Conservation (phyloP, 768 basidiomycete genomes). For the Pholiota conissans region DNA sequence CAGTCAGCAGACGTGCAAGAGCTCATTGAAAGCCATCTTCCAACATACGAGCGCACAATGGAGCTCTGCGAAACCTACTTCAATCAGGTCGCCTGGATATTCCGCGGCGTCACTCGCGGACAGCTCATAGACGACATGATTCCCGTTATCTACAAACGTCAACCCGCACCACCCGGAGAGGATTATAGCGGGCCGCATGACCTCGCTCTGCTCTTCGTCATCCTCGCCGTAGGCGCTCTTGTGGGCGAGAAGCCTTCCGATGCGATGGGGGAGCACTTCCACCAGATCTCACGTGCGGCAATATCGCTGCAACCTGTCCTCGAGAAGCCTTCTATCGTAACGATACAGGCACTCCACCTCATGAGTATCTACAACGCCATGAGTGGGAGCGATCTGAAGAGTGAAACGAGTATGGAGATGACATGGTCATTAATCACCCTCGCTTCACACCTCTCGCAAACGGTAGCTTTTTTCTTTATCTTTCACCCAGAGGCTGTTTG, state of each 20-base stretch:
- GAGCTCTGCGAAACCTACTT: slow-evolving; percentile 65
- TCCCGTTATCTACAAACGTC: slow-evolving; percentile 57
- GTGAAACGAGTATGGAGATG: slow-evolving; percentile 71
- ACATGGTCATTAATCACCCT: slow-evolving; percentile 68
- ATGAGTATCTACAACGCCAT: slow-evolving; percentile 71
- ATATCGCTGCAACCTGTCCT: slow-evolving; percentile 67
- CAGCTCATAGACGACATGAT: slow-evolving; percentile 70
- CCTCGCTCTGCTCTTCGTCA: slow-evolving; percentile 51
- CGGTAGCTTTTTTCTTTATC: slow-evolving; percentile 39
- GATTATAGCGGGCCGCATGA: slow-evolving; percentile 45
- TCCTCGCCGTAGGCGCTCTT: slow-evolving; percentile 58
- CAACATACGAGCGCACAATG: slow-evolving; percentile 49
- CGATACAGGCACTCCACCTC: slow-evolving; percentile 69
- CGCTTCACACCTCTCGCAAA: slow-evolving; percentile 65
- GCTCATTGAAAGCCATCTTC: slow-evolving; percentile 54
- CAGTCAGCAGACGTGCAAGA: slow-evolving; percentile 43
- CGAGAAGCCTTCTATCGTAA: slow-evolving; percentile 69
- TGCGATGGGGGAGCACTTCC: slow-evolving; percentile 59
- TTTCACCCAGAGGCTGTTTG: neutral
- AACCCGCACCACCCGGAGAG: slow-evolving; percentile 40
- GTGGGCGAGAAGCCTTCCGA: slow-evolving; percentile 32
- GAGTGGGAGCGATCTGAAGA: slow-evolving; percentile 60
- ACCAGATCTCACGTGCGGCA: slow-evolving; percentile 65
- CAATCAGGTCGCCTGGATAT: slow-evolving; percentile 61
- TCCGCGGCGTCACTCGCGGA: slow-evolving; percentile 58